Base-by-base conservation (phyloP, 768 basidiomycete species). In the Mycena belliarum region DNA sequence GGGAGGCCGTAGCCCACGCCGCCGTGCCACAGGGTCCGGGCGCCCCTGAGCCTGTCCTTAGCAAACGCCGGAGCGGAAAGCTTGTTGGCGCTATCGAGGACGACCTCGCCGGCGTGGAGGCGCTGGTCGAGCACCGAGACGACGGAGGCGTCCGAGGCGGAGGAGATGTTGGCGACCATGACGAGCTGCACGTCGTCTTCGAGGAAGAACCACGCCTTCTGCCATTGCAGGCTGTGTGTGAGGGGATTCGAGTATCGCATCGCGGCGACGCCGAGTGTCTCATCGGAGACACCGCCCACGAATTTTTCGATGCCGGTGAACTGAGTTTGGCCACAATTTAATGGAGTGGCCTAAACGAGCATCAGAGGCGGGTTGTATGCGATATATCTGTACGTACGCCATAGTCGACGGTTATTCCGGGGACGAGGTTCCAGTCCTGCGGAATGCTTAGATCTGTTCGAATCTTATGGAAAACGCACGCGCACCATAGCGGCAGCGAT, bases 371-470 rank as follows among this genome's bases (percentile, higher is more conserved):
- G n/a, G 29, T 14, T 32, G 29, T 32, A 7, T 14, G 29, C 6
- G 29, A 32, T 6, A 14, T 32, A 32, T 32, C 29, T 7, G 6
- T 32, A 15, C 33, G 14, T 35, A 35, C 65, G 20, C 65, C 68
- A 50, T 74, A 72, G 43, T 75, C 68, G 14, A 71, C 67, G 0
- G 75, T 76, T 16, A 66, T 73, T 1, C 82, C 82, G 11, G 82
- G 82, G 28, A 84, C 78, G 24, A 83, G 71, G 53, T 83, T 81
- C 82, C 82, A 84, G 62, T 84, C 81, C 82, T 2, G 79, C 73
- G 0, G 76, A 81, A 76, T 7, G 33, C 33, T 9, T 6, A 35
- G 14, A 35, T 15, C 4, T 35, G 33, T 35, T 14, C 33, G 14
- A 15, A 32, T 32, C 7, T 32, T 15, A 35, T 15, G 33, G 16